Base-by-base conservation (phyloP, 129 eudicot genomes). In the Dittrichia graveolens region DNA sequence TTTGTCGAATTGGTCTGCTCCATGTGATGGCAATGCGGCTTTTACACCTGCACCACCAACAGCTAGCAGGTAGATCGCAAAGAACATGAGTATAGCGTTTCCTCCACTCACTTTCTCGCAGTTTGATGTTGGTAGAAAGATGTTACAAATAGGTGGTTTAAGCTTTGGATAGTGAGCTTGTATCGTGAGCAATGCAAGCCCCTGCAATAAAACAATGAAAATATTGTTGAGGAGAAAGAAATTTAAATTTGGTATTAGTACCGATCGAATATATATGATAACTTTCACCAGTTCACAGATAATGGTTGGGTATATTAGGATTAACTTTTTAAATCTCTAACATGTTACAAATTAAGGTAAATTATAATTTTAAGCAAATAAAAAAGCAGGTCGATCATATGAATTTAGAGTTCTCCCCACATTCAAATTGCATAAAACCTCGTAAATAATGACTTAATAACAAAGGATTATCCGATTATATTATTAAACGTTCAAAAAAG, bases 1-100 rank as follows among this genome's bases (percentile, higher is more conserved):
- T 8, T 81, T 83, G 4, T 91, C 91, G 43, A 87, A 85, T 50
- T 91, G 97, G 61, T 87, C 97, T 1, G 95, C 91, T 0, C 97
- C 97, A 13, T 83, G 95, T 8, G 95, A 60, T n/a, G 97, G 95
- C 67, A 88, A 24, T 5, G 91, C 76, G 0, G 95, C 88, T 75
- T 87, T 91, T 11, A 91, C 31, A 10, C 95, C 97, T 0, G 75
- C 82, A 16, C 61, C 7, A 12, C 97, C 95, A 3, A 84, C 9
- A 0, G 91, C 89, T 4, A 85, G 50, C 39, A 83, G 37, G 63
- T 91, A 91, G 19, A 87, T 81, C 3, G 71, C 88, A 13, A 65
- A 24, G 45, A 81, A 91, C 15, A 87, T 79, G 1, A 90, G 56
- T 16, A 43, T 81, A 5, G 86, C 81, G 0, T 91, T 73, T 39